Base-by-base conservation (phyloP, 2,329 filamentous ascomycete genomes). In the Teratosphaeria pseudoeucalypti region DNA sequence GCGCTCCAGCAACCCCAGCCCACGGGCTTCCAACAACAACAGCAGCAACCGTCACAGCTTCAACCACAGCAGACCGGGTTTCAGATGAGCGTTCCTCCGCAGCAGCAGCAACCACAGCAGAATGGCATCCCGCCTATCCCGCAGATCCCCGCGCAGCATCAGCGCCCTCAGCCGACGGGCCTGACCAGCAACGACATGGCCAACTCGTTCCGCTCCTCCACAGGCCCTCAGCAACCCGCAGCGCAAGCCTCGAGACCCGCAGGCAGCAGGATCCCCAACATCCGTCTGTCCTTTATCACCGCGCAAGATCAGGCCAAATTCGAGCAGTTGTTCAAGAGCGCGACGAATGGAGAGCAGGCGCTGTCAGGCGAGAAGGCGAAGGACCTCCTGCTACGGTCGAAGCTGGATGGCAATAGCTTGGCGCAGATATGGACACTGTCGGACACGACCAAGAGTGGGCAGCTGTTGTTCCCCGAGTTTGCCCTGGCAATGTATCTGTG, bases 401-500 rank as follows among this genome's bases (percentile, higher is more conserved):
- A 91, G 71, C 81, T 99, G 52, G 83, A 92, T 60, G 92, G 94
- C 19, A 87, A 91, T 71, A 87, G 90, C 61, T 78, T 99, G 65
- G 94, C 91, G 26, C 89, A 95, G 67, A 96, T 99, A 68, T 99
- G 92, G 92, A 90, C 90, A 23, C 78, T 99, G 26, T 89, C 91
- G 54, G 94, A 99, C 75, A 96, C 94, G 10, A 99, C 94, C 55
- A 92, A 95, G 73, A 94, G 92, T 14, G 94, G 94, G 54, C 92
- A 96, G 74, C 83, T 99, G 34, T 88, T 96, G 71, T 99, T 99
- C 72, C 94, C 94, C 52, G 94, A 99, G 75, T 99, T 99, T 66
- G 94, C 94, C 7, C 80, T 99, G 60, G 90, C 94, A 63, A 97
- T 99, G 94, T 99, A 99, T 69, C 84, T 99, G 34, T 99, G 94